phyloP scores from a whole-genome alignment of 768 basidiomycete species.

The Boletus bicolor region DNA sequence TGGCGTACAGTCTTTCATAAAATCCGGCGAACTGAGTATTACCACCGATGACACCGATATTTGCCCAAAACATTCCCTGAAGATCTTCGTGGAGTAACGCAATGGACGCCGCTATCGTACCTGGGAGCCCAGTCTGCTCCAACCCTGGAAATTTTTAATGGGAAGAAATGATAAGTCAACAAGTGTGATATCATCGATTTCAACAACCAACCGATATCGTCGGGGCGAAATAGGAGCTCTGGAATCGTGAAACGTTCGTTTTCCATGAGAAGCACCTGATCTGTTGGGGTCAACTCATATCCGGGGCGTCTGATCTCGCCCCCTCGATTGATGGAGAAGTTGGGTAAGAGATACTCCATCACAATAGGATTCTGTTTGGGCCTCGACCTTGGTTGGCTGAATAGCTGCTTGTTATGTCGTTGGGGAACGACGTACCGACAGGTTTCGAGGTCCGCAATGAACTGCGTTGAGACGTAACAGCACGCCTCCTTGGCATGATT shows the following conservation, averaged over 20 bases:
- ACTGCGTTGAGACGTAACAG: slow-evolving; percentile 79
- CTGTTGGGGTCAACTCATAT: slow-evolving; percentile 51
- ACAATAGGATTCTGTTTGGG: slow-evolving; percentile 65
- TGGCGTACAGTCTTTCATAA: slow-evolving; percentile 66
- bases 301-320: slow-evolving; percentile 54
- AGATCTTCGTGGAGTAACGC: slow-evolving; percentile 72
- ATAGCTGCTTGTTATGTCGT: slow-evolving; percentile 14
- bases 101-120: slow-evolving; percentile 74
- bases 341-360: slow-evolving; percentile 88
- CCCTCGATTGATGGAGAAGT: slow-evolving; percentile 66
- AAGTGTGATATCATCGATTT: slow-evolving; percentile 9
- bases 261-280: slow-evolving; percentile 78
- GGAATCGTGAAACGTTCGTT: slow-evolving; percentile 92
- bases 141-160: slow-evolving; percentile 48
- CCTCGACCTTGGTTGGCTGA: slow-evolving; percentile 41
- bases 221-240: slow-evolving; percentile 88
- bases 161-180: slow-evolving; percentile 5
- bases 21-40: slow-evolving; percentile 75
- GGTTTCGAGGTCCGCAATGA: slow-evolving; percentile 67
- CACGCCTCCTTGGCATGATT: slow-evolving; percentile 90
- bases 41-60: slow-evolving; percentile 89
- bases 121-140: slow-evolving; percentile 75
- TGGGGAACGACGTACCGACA: slow-evolving; percentile 60
- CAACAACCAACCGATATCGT: slow-evolving; percentile 71
- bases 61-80: slow-evolving; percentile 93